Percentiles rank a stretch among this genome's conserved stretches.
These are phyloP conservation scores for Aspergillus baeticus DNA, from an alignment of 495 filamentous ascomycete species.

Conservation along the genomic window DNA sequence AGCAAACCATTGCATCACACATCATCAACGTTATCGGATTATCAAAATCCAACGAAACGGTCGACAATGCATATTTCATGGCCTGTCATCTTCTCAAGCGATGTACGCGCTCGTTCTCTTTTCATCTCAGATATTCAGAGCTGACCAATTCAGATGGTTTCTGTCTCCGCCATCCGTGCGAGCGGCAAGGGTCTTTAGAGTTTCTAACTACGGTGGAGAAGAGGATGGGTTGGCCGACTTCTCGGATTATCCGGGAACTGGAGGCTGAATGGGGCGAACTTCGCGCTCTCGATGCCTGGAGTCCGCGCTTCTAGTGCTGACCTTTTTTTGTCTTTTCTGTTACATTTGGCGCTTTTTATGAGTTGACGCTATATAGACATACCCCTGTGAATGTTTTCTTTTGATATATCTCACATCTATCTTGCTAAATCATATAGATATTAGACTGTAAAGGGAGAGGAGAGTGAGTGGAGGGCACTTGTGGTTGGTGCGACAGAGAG, in stretches of 20 bases:
- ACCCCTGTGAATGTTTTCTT: too few species aligned
- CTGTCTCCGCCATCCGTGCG: conserved; percentile 28
- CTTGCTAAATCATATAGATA: too few species aligned
- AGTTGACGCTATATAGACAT: too few species aligned
- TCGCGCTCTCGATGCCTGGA: conserved; percentile 16
- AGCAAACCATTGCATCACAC: conserved; percentile 30
- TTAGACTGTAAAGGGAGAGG: too few species aligned
- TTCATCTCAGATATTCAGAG: too few species aligned
- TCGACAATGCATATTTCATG: conserved; percentile 42
- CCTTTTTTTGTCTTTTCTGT: too few species aligned
- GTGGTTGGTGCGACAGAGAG: too few species aligned
- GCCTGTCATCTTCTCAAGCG: conserved; percentile 38
- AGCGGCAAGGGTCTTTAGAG: conserved; percentile 31
- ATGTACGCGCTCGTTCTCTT: conserved; percentile 23
- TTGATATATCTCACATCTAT: too few species aligned
- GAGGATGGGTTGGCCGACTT: conserved; percentile 35
- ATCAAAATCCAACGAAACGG: conserved; percentile 38
- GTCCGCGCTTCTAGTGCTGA: not conserved
- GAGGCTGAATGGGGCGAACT: conserved; percentile 34
- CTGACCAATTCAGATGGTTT: conserved; percentile 27
- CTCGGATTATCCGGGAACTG: conserved; percentile 31
- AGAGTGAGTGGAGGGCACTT: too few species aligned
- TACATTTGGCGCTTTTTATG: too few species aligned
- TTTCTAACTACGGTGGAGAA: conserved; percentile 33
- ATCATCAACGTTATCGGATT: conserved; percentile 34